Base-by-base conservation (phyloP, 139 green algal species). In the Ulvella scutata region DNA sequence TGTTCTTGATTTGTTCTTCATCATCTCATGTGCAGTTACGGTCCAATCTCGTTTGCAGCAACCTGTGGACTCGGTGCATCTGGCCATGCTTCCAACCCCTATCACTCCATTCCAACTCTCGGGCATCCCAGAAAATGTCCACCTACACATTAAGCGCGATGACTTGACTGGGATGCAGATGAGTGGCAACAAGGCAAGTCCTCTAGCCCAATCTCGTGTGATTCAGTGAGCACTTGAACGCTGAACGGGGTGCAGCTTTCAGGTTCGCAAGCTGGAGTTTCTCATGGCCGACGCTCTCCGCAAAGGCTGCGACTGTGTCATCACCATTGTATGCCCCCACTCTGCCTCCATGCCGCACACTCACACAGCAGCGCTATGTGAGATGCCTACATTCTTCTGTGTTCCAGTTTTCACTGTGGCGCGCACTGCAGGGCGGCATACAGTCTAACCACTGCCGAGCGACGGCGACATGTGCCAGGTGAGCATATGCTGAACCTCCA, bases 251-350 rank as follows among this genome's bases (percentile, higher is more conserved):
- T 67, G 51, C 51, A 31, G 13, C 51, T 4, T 75, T 1, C 83
- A 96, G 90, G 91, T 98, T 0, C 86, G 93, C 34, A 98, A 98
- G 81, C 82, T 98, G 72, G 93, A 98, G 82, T 98, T 98, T 59
- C 78, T 98, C 17, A 67, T 98, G 38, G 91, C 92, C 0, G 87
- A 92, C 28, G 93, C 89, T 0, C 77, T 83, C 44, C 60, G 43
- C 3, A 23, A 79, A 21, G 88, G 90, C 17, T 43, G 83, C 39
- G 90, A 97, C 84, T 89, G 82, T 61, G 81, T 98, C 0, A 86
- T 97, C 73, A 98, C 93, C 6, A 87, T 94, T 28, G 90, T n/a
- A n/a, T n/a, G n/a, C n/a, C n/a, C n/a, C n/a, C n/a, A n/a, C n/a
- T n/a, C n/a, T n/a, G n/a, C n/a, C n/a, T n/a, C n/a, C n/a, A n/a